phyloP scores from a whole-genome alignment of 2,329 filamentous ascomycete genomes.

The Beauveria pseudobassiana region DNA sequence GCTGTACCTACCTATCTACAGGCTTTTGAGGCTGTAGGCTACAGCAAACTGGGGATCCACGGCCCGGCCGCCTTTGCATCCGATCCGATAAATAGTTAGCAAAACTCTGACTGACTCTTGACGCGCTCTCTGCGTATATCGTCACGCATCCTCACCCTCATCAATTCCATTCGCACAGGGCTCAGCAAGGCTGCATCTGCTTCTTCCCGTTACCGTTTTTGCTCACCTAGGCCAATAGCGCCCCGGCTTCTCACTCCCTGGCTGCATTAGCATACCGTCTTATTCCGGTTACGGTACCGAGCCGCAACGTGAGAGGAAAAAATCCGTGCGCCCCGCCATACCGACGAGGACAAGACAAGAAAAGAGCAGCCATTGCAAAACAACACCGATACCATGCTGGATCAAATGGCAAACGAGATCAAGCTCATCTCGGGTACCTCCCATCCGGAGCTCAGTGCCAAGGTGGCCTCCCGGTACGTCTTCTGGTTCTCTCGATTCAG shows the following conservation, averaged over 20 bases:
- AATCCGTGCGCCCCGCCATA: conserved; percentile 9
- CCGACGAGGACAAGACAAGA: neutral
- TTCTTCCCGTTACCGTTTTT: neutral
- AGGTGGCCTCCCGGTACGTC: conserved; percentile 36
- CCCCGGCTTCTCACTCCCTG: neutral
- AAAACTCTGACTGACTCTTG: conserved; percentile 2
- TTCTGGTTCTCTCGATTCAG: neutral
- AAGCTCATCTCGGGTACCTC: conserved; percentile 44
- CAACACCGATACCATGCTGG: conserved; percentile 23
- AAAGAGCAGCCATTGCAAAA: neutral
- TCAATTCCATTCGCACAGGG: neutral
- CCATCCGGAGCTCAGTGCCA: conserved; percentile 40
- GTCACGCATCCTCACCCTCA: neutral
- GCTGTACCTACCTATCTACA: no score
- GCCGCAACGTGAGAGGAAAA: conserved; percentile 1
- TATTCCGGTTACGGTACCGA: conserved; percentile 1
- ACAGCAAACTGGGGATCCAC: neutral
- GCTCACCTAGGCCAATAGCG: neutral
- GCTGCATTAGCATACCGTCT: neutral
- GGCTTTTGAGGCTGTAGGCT: no score
- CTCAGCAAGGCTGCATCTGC: neutral
- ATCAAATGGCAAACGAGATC: conserved; percentile 46
- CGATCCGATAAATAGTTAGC: neutral
- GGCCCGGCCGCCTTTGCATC: neutral
- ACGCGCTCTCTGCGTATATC: neutral